Base-by-base conservation (phyloP, 495 filamentous ascomycete genomes). In the Neurospora sp. region DNA sequence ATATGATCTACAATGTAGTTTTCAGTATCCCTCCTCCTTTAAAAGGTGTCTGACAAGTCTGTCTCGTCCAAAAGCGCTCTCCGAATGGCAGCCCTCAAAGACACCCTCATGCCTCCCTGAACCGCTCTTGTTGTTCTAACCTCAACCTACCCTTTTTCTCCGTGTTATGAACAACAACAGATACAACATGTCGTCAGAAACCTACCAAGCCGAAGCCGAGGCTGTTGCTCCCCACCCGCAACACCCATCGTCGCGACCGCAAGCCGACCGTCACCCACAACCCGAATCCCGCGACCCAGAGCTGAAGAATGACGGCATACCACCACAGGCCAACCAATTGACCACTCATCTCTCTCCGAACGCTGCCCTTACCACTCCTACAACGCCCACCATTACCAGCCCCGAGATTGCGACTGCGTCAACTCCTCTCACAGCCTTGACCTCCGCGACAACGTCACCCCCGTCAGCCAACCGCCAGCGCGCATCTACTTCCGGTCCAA, bases 1-100 rank as follows among this genome's bases (percentile, higher is more conserved):
- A 80, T 81, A 79, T 79, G 77, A 79, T 80, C 73, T 81, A 81
- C 80, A 76, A 79, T 79, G 80, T 81, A 81, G 80, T 75, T 81
- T 79, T 81, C 79, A 81, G 80, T 77, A 80, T 80, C 70, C 76
- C 75, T 62, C 54, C 71, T 70, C 31, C 70, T 72, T 76, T 77
- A 75, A 77, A 80, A 77, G 70, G 70, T 16, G 42, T 74, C 73
- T 69, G 69, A 54, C 44, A 72, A 74, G 69, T 71, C 75, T 73
- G 77, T 70, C 54, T 70, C 39, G 54, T 44, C 71, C 69, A 70
- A 37, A 44, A 31, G 48, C 23, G 39, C 77, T 74, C 72, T 73
- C 71, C 72, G 71, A 73, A 80, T 79, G 78, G 78, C 76, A 69
- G 70, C 73, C 48, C 75, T 62, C 70, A 72, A 73, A 54, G 73